These are phyloP conservation scores for Hypoxylon sp. DNA, from an alignment of 2,329 filamentous ascomycete genomes.

Conservation along the genomic window DNA sequence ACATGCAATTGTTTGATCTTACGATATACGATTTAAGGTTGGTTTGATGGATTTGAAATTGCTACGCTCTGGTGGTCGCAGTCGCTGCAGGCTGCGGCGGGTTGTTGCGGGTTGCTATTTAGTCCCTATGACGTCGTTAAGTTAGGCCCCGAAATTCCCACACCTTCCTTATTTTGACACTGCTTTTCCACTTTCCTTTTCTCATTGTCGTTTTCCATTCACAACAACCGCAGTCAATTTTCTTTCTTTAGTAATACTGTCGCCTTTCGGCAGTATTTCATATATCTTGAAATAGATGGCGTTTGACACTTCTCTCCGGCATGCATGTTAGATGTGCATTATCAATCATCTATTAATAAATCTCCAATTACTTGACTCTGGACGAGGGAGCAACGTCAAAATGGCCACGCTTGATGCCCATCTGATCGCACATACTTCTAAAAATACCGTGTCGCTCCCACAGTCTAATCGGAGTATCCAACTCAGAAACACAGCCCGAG, in stretches of 20 bases:
- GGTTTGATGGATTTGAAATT: constrained; percentile 29
- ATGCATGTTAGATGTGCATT: constrained; percentile 16
- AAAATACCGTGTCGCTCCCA: constrained; percentile 76
- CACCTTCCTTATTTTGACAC: constrained; percentile 34
- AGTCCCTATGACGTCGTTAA: constrained; percentile 36
- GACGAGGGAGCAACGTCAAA: background rate
- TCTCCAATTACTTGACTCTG: background rate
- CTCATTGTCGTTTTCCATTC: constrained; percentile 7
- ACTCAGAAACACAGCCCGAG: constrained; percentile 75
- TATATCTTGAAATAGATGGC: background rate
- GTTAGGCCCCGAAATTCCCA: constrained; percentile 16
- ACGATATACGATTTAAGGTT: constrained; percentile 10
- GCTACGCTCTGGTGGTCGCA: constrained; percentile 1
- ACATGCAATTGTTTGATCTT: background rate
- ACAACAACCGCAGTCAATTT: background rate
- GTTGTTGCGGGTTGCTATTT: background rate
- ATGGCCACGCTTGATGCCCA: background rate
- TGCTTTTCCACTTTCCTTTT: background rate
- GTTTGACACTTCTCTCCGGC: background rate
- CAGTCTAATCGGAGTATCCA: constrained; percentile 70
- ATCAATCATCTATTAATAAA: constrained; percentile 13
- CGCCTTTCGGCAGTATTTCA: background rate
- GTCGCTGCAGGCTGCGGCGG: too few species aligned
- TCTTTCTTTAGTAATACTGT: constrained; percentile 12
- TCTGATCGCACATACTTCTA: constrained; percentile 69